These are phyloP conservation scores for Tetragonia tetragonoides DNA, from an alignment of 148 eudicot species.

Conservation along the genomic window DNA sequence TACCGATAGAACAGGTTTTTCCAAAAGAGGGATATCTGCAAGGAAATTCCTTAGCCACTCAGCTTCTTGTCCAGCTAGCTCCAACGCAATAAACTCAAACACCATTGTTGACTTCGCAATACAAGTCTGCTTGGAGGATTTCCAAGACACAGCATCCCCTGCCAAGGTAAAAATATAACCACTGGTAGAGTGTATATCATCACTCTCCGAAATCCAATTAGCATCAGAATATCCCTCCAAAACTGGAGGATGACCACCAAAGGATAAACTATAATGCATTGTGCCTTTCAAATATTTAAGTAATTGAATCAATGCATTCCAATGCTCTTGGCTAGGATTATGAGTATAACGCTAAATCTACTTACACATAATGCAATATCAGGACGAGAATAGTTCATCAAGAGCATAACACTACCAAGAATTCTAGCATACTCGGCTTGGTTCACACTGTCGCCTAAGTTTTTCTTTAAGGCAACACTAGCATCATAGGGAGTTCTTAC, in stretches of 20 bases:
- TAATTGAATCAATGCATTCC: constrained; percentile 1
- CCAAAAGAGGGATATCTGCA: constrained; percentile 1
- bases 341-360: not conserved
- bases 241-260: not conserved
- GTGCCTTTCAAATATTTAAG: not conserved
- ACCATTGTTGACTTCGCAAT: not conserved
- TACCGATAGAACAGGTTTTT: not conserved
- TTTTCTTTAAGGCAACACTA: not conserved
- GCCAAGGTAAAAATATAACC: constrained; percentile 7
- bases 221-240: constrained; percentile 1
- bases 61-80: not conserved
- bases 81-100: not conserved
- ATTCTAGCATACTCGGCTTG: not conserved
- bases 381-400: constrained; percentile 6
- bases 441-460: not conserved
- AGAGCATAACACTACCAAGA: not conserved
- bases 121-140: constrained; percentile 11
- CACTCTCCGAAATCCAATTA: not conserved
- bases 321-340: constrained; percentile 10
- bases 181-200: constrained; percentile 3
- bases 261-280: not conserved
- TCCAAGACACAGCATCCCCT: not conserved
- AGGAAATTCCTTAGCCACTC: constrained; percentile 8
- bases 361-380: not conserved
- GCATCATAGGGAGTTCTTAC: not conserved